Evolutionary conservation across 495 filamentous ascomycete genomes (phyloP), one percentile per base, ranked within the genome.

Genomic region (Podospora sp.): DNA sequence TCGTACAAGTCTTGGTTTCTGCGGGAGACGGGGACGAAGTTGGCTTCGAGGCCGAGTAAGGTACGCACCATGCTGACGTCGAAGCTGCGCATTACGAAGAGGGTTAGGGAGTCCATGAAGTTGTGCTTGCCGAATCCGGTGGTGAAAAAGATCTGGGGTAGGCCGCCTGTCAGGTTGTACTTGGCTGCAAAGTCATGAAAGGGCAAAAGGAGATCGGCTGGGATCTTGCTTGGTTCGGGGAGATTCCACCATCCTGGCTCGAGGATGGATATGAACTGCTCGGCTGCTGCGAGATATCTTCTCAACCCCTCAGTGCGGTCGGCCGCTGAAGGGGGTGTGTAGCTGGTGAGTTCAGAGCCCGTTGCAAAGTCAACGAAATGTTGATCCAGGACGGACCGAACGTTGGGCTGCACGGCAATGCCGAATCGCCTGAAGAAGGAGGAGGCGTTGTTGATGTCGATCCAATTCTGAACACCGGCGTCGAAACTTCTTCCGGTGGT

Each of bases 171-270:
- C n/a, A 83, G 73, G 61, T 75, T 75, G 72, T 83, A 76, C 63
- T 82, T 83, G 46, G 65, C 74, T 46, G 79, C 66, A 65, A 85
- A 83, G 11, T 82, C 70, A 5, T 75, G 73, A 60, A 80, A 84
- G 0, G 81, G 78, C 57, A 83, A 70, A 1, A 84, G 75, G 6
- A 85, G 73, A 58, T 83, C 81, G 3, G 72, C 72, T 0, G 82
- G 83, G 57, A 85, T 73, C 2, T 76, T 22, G 36, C 46, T 35
- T 11, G 64, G 71, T 9, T 61, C 60, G 9, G 78, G 77, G 53
- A 81, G 78, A 20, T 77, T 74, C 75, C 73, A 78, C 67, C 74
- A 80, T 40, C 77, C 77, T 2, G 79, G 76, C 22, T 75, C 66
- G 26, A 79, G 57, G 58, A 78, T 70, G 46, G 74, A 71, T 52